Percentiles rank a stretch among this genome's conserved stretches.
phyloP scores from a whole-genome alignment of 2,329 filamentous ascomycete species.

The Trichoderma sp. region DNA sequence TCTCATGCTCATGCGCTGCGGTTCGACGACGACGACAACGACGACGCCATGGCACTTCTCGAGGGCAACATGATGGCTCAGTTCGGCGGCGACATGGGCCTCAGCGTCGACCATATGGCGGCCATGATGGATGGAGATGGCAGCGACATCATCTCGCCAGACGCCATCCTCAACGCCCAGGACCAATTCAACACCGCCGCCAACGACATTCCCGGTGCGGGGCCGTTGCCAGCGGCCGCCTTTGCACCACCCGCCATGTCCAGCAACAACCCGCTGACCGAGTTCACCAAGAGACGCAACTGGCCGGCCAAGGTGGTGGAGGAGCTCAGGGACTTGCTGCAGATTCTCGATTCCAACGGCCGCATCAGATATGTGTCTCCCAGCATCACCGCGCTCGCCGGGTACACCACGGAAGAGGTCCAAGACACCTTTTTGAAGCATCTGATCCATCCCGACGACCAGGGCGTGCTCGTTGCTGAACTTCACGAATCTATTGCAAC shows the following conservation, averaged over 20 bases:
- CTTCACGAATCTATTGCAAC: constrained; percentile 85
- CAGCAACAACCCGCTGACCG: constrained; percentile 44
- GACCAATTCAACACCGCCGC: constrained; percentile 35
- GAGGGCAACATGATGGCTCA: constrained; percentile 9
- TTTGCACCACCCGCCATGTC: constrained; percentile 35
- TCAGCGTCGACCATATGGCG: constrained; percentile 38
- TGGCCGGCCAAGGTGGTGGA: constrained; percentile 89
- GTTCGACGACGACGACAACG: not conserved
- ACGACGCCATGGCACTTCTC: constrained; percentile 19
- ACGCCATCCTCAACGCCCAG: constrained; percentile 33
- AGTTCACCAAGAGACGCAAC: constrained; percentile 61
- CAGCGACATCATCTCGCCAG: constrained; percentile 12
- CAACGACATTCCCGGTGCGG: constrained; percentile 41
- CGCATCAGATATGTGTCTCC: constrained; percentile 84
- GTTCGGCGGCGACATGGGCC: constrained; percentile 36
- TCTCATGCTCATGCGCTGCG: constrained; percentile 6
- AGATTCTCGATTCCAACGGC: constrained; percentile 82
- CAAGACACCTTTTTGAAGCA: constrained; percentile 74
- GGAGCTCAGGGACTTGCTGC: constrained; percentile 82
- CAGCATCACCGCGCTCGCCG: constrained; percentile 70
- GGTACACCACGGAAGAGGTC: constrained; percentile 69
- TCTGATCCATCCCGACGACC: constrained; percentile 82
- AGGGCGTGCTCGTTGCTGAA: constrained; percentile 77
- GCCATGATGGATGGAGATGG: constrained; percentile 18
- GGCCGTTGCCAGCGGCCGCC: constrained; percentile 41